These are phyloP conservation scores for Rhizoclosmatium globosum DNA, from an alignment of 192 early-diverging fungal genomes.

Conservation along the genomic window DNA sequence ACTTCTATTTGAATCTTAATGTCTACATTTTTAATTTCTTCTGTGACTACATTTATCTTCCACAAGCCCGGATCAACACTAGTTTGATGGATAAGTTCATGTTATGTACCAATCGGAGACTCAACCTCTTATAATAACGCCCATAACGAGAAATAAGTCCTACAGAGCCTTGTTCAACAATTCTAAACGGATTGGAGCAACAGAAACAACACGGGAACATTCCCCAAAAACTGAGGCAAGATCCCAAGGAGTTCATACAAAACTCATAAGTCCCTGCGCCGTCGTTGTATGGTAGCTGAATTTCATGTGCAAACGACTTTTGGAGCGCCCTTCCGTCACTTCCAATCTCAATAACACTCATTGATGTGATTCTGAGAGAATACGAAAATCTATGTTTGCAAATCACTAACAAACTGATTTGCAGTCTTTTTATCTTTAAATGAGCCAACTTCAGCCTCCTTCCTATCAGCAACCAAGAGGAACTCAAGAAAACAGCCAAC, in stretches of 20 bases:
- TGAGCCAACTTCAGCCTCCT: too few relatives aligned
- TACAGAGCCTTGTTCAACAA: constrained; percentile 52
- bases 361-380: neutral
- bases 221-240: constrained; percentile 47
- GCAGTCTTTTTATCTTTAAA: too few relatives aligned
- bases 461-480: too few relatives aligned
- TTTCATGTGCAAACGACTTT: neutral
- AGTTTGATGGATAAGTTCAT: too few relatives aligned
- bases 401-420: too few relatives aligned
- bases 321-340: constrained; percentile 1
- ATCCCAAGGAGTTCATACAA: constrained; percentile 48
- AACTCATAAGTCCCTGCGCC: constrained; percentile 37
- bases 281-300: constrained; percentile 1
- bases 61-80: constrained; percentile 59
- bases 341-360: neutral
- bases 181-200: constrained; percentile 57
- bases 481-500: too few relatives aligned
- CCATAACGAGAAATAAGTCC: constrained; percentile 57
- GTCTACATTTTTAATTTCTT: constrained; percentile 52
- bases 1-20: constrained; percentile 68
- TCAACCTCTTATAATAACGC: constrained; percentile 54
- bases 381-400: too few relatives aligned
- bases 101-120: too few relatives aligned
- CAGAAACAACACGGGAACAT: constrained; percentile 58
- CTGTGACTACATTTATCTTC: constrained; percentile 52